Conservation (phyloP, 1,284 basidiomycete species). For the Hymenochaete sp. region DNA sequence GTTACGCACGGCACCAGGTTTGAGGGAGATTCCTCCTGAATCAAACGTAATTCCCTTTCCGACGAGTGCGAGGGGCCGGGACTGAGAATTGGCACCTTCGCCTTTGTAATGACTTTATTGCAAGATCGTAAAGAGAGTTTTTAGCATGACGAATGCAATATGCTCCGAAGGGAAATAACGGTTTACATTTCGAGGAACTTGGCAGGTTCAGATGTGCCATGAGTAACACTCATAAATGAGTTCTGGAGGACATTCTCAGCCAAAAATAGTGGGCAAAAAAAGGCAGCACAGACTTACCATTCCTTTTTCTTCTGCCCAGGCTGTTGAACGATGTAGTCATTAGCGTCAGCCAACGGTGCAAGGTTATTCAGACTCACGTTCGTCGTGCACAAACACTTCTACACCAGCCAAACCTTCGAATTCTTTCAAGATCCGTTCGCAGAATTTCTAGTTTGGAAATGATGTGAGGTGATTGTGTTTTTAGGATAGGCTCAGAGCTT, state of each 20-base stretch:
- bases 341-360: not conserved
- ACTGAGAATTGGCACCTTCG: constrained; percentile 39
- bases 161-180: not conserved
- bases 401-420: constrained; percentile 65
- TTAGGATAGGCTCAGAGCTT: constrained; percentile 13
- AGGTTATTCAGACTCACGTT: constrained; percentile 37
- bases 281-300: constrained; percentile 44
- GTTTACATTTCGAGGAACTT: constrained; percentile 81
- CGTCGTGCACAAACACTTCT: constrained; percentile 64
- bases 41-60: constrained; percentile 90
- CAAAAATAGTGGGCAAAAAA: not conserved
- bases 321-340: constrained; percentile 27
- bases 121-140: not conserved
- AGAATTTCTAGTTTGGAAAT: constrained; percentile 47
- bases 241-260: constrained; percentile 34
- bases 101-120: constrained; percentile 80
- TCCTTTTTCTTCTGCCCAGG: constrained; percentile 73
- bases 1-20: constrained; percentile 57
- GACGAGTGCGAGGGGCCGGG: constrained; percentile 66
- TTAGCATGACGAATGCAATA: not conserved
- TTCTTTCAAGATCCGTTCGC: constrained; percentile 59
- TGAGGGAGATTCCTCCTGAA: constrained; percentile 84
- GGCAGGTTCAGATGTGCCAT: constrained; percentile 75
- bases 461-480: not conserved
- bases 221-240: constrained; percentile 82